Evolutionary conservation across 139 green algal species (phyloP).

Genomic region (Tetradesmus obliquus): DNA sequence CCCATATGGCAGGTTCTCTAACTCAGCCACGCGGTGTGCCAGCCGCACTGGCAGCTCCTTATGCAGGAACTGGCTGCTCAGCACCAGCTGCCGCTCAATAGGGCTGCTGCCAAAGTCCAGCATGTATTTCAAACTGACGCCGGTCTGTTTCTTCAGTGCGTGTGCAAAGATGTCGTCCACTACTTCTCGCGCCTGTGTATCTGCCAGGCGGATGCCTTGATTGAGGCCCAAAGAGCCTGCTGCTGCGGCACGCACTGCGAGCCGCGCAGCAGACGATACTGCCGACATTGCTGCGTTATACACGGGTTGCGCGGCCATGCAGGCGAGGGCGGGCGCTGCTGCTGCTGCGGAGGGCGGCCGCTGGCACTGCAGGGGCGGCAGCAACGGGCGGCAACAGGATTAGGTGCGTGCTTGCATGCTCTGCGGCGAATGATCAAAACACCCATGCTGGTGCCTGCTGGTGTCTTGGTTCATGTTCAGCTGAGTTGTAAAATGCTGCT

Average conservation of each 20-base stretch:
- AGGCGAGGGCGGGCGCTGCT: background rate
- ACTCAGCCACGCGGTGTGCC: constrained; percentile 94
- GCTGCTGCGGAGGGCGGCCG: background rate
- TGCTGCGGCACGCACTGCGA: constrained; percentile 42
- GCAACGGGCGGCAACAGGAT: background rate
- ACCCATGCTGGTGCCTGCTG: too few relatives aligned
- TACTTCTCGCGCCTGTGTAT: constrained; percentile 50
- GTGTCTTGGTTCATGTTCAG: too few relatives aligned
- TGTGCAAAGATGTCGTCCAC: constrained; percentile 94
- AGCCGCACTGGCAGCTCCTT: constrained; percentile 97
- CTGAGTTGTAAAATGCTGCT: background rate
- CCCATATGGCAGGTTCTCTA: constrained; percentile 98
- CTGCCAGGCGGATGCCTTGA: constrained; percentile 39
- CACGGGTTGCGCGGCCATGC: constrained; percentile 38
- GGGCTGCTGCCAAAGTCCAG: constrained; percentile 96
- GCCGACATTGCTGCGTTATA: background rate
- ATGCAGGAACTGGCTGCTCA: constrained; percentile 98
- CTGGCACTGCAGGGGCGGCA: background rate
- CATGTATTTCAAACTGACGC: constrained; percentile 98
- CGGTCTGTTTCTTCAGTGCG: constrained; percentile 95
- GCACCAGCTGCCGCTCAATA: constrained; percentile 92
- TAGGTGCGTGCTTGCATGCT: background rate
- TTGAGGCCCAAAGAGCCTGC: background rate
- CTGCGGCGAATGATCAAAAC: too few relatives aligned
- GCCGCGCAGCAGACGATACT: constrained; percentile 18